phyloP scores from a whole-genome alignment of 179 eudicot species.

The Spinacia oleracea region DNA sequence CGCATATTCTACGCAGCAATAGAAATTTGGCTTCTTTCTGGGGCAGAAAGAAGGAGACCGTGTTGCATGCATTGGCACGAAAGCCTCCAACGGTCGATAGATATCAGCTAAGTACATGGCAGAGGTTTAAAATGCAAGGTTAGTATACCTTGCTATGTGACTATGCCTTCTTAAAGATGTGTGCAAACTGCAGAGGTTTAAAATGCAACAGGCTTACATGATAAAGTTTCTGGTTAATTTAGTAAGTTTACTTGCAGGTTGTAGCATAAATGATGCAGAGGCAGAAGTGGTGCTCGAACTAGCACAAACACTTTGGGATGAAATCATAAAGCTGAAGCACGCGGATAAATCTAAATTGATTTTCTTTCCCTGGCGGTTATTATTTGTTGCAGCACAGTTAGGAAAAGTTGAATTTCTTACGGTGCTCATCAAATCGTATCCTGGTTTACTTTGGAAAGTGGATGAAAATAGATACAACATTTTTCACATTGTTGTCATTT shows the following conservation, averaged over 20 bases:
- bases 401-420: conserved; percentile 30
- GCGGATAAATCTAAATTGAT: conserved; percentile 5
- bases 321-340: neutral
- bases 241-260: neutral
- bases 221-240: neutral
- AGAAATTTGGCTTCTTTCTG: conserved; percentile 8
- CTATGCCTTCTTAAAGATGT: neutral
- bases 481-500: conserved; percentile 34
- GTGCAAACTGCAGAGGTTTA: no score
- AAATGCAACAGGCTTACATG: no score
- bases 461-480: conserved; percentile 30
- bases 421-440: conserved; percentile 23
- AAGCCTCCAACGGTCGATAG: conserved; percentile 21
- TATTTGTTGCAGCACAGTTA: conserved; percentile 29
- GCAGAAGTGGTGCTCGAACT: neutral
- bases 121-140: conserved; percentile 17
- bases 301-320: neutral
- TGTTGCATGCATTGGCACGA: conserved; percentile 36
- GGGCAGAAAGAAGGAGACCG: conserved; percentile 28
- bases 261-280: neutral
- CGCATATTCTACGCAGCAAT: conserved; percentile 9
- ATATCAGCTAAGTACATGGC: conserved; percentile 10
- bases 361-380: conserved; percentile 8
- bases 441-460: conserved; percentile 31
- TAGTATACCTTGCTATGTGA: neutral